Base-by-base conservation (phyloP, 2,329 filamentous ascomycete genomes). In the Monascus ruber region DNA sequence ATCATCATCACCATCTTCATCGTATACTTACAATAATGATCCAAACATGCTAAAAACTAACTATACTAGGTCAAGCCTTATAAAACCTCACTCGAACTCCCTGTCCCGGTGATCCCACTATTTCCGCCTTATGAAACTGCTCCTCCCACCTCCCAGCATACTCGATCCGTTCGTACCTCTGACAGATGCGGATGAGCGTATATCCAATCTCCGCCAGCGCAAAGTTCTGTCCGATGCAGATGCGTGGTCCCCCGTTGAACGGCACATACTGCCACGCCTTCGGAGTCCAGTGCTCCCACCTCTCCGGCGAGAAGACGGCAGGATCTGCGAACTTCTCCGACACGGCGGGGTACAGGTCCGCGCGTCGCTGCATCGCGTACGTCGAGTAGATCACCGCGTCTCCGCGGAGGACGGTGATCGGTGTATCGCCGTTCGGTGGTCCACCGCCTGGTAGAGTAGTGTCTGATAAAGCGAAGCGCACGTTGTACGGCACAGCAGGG, bases 211-310 rank as follows among this genome's bases (percentile, higher is more conserved):
- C 82, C 0, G 82, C 85, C 35, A 88, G 63, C 9, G 84, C 85
- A 57, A 87, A 89, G 59, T 89, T 82, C 69, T 89, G 82, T 1
- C 83, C 82, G 42, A 87, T 76, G 60, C 83, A 85, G 53, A 85
- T 82, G 27, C 83, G 68, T 33, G 82, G 79, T 1, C 81, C 82
- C 7, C 79, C 79, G 55, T 85, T 85, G 61, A 86, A 85, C 4
- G 83, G 82, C 33, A 86, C 72, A 55, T 83, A 86, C 45, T 79
- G 73, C 76, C 81, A 84, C 2, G 67, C 62, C 0, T 76, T 74
- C 5, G 43, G 44, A 52, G 72, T 1, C 79, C 79, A 53, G 77
- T 73, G 72, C 76, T 76, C 63, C 82, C 82, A 87, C 41, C 82
- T 69, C 35, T 85, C 81, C 1, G 83, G 83, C 42, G 68, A 69